Base-by-base conservation (phyloP, 2,329 filamentous ascomycete species). In the Tolypocladium ophioglossoides region DNA sequence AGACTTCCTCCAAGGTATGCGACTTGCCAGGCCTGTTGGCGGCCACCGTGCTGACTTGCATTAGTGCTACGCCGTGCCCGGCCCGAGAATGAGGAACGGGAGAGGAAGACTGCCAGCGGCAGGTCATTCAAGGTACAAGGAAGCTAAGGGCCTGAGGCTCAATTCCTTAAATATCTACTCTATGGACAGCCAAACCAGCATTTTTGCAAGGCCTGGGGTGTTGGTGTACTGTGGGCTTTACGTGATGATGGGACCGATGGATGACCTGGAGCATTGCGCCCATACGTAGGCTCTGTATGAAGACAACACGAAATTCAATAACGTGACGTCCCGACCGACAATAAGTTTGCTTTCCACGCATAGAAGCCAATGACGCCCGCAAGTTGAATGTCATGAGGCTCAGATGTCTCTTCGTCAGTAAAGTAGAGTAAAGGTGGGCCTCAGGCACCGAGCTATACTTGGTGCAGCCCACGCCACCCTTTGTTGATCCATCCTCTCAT, bases 101-200 rank as follows among this genome's bases (percentile, higher is more conserved):
- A 99, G 75, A 86, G 89, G 66, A 99, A 99, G 84, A 99, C 94
- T 55, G 94, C 95, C 49, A 97, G 90, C 70, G 94, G 94, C 60
- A 84, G 94, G 65, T 95, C 91, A 46, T 99, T 99, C 82, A 85
- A 78, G 72, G 73, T 77, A 57, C 70, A 78, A 64, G 72, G 66
- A 64, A 60, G 61, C 59, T 68, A 65, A 55, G 32, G 8, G 5
- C 12, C 16, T 37, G 22, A 27, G 9, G 10, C 4, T 47, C 18
- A 7, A 20, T 4, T 34, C 6, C 27, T 32, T 18, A 20, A 18
- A 20, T 6, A 10, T 20, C 4, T 20, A 20, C 18, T 27, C 27
- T 20, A n/a, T 11, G 22, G 24, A 10, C 9, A 16, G 18, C 12
- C 10, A 18, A 32, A 8, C 4, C 27, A n/a, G 10, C 44, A 27